Evolutionary conservation across 1,139 yeast genomes (phyloP), one percentile per base, ranked within the genome.

Genomic region (Geotrichum aggregatum): DNA sequence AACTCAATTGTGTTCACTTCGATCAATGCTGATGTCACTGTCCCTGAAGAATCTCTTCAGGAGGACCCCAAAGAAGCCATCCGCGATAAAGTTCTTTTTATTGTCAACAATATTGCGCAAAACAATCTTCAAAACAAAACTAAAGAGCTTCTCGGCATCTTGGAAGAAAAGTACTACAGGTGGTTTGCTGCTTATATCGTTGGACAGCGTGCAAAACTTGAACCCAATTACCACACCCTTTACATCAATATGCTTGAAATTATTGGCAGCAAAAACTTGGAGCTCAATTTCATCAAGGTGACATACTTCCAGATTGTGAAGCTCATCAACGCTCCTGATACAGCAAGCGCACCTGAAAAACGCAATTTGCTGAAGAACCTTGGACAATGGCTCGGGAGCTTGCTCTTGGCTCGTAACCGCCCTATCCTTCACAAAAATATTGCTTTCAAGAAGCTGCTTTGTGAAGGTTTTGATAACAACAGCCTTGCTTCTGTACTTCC

Each of bases 111-210:
- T 64, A 74, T 88, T 69, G 87, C 98, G 0, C 79, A 76, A 52
- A 86, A 81, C 60, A 91, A 87, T 61, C 73, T 89, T 57, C 70
- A 70, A 6, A 62, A 75, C 1, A 85, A 86, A 66, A 73, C 85
- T n/a, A 71, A 74, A 5, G 96, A 87, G 54, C 72, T 91, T 50
- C 76, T 77, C 54, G 74, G 74, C 3, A 64, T 80, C 19, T 71
- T 92, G 54, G 74, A 76, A 1, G 83, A 82, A 47, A 75, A 76
- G 44, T 78, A 81, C 60, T 84, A 72, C 66, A 70, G 79, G 39
- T 91, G 97, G 97, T 89, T 92, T 71, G 83, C 98, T 0, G 75
- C 76, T 50, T 88, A 89, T 64, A 74, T 92, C 61, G 96, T 92
- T 31, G 78, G 77, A 21, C 94, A 88, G 64, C 81, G 99, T 66